Evolutionary conservation across 2,329 filamentous ascomycete genomes (phyloP).

Genomic region (Talaromyces sp.): DNA sequence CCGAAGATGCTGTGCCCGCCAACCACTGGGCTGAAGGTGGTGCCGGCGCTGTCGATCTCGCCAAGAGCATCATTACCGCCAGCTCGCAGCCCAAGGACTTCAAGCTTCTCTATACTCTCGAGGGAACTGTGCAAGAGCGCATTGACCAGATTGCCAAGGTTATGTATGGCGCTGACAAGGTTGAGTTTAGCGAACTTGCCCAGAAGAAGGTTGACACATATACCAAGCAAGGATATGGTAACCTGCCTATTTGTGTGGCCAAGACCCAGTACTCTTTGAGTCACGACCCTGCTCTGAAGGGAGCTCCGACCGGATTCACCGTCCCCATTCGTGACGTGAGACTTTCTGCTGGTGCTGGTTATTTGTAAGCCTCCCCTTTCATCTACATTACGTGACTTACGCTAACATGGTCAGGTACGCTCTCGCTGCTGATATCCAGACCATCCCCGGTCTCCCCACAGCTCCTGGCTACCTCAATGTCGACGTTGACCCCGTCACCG

Average conservation of each 20-base stretch:
- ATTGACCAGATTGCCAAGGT: slow-evolving; percentile 85
- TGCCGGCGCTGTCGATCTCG: slow-evolving; percentile 81
- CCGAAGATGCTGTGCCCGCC: slow-evolving; percentile 86
- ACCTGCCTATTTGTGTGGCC: slow-evolving; percentile 91
- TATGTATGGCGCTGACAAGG: slow-evolving; percentile 88
- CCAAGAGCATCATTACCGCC: slow-evolving; percentile 78
- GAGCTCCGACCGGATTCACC: slow-evolving; percentile 88
- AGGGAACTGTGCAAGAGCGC: slow-evolving; percentile 77
- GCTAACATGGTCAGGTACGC: slow-evolving; percentile 64
- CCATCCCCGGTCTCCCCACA: slow-evolving; percentile 91
- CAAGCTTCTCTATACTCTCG: slow-evolving; percentile 77
- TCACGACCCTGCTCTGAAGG: slow-evolving; percentile 90
- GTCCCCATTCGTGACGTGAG: slow-evolving; percentile 91
- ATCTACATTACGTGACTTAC: slow-evolving; percentile 17
- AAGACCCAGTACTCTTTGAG: slow-evolving; percentile 98
- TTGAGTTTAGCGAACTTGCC: slow-evolving; percentile 90
- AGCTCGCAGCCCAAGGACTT: slow-evolving; percentile 81
- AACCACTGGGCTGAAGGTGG: slow-evolving; percentile 98
- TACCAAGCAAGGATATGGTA: slow-evolving; percentile 83
- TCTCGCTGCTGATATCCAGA: slow-evolving; percentile 94
- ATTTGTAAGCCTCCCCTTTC: slow-evolving; percentile 59
- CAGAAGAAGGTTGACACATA: slow-evolving; percentile 97
- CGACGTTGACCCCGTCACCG: slow-evolving; percentile 75
- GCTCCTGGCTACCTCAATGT: slow-evolving; percentile 95
- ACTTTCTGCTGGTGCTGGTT: slow-evolving; percentile 90